Evolutionary conservation across 768 basidiomycete genomes (phyloP).

Genomic region (Tricholoma sp.): DNA sequence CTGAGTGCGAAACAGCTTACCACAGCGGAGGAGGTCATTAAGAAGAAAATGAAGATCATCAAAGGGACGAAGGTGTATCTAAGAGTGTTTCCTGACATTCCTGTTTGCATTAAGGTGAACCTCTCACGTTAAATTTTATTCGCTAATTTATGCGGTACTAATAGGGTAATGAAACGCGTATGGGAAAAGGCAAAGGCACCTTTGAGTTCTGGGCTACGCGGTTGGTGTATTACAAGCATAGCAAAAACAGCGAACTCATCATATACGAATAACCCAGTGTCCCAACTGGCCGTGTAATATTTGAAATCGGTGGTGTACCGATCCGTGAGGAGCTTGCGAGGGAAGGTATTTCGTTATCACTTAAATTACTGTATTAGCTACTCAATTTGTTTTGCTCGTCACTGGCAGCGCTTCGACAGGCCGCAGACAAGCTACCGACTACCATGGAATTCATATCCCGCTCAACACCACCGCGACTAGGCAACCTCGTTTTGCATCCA

Average conservation of each 20-base stretch:
- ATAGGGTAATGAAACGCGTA: constrained; percentile 96
- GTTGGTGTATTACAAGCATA: constrained; percentile 35
- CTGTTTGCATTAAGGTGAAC: constrained; percentile 91
- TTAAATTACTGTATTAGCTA: neutral
- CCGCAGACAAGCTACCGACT: constrained; percentile 83
- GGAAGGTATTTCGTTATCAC: constrained; percentile 54
- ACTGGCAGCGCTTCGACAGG: constrained; percentile 72
- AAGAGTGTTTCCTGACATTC: constrained; percentile 93
- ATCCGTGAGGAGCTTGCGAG: constrained; percentile 91
- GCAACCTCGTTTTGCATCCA: constrained; percentile 55
- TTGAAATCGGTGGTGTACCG: constrained; percentile 88
- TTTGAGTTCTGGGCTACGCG: constrained; percentile 98
- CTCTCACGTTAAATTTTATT: neutral
- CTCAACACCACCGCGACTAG: constrained; percentile 66
- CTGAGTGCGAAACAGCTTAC: constrained; percentile 88
- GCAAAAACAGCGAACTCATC: neutral
- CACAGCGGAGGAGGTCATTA: constrained; percentile 82
- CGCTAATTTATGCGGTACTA: neutral
- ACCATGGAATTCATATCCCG: constrained; percentile 81
- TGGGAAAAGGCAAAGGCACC: constrained; percentile 98
- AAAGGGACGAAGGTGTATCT: constrained; percentile 86
- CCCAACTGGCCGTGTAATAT: constrained; percentile 82
- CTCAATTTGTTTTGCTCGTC: neutral
- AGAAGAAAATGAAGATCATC: constrained; percentile 82
- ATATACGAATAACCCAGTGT: constrained; percentile 45